phyloP scores from a whole-genome alignment of 1,284 basidiomycete species.

The Trichosporon sp. region DNA sequence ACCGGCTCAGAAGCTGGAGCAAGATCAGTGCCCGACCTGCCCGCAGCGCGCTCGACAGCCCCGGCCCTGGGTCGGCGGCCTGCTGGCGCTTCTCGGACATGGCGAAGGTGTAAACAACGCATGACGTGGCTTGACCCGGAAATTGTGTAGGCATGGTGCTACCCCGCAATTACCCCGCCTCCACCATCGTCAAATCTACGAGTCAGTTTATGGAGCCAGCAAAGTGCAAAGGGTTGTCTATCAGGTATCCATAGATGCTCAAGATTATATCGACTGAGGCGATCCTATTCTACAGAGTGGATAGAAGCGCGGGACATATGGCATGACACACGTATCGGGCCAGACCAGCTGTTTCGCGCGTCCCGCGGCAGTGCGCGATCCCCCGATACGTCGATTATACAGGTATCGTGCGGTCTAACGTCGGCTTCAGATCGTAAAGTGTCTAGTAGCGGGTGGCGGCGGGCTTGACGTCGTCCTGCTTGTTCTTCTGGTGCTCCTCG shows the following conservation, averaged over 20 bases:
- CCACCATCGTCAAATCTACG: neutral
- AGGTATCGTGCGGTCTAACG: neutral
- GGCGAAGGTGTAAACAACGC: neutral
- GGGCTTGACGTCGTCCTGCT: constrained; percentile 42
- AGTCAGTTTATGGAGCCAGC: too few species aligned
- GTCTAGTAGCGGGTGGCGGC: neutral
- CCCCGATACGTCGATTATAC: neutral
- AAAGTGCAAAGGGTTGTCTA: too few species aligned
- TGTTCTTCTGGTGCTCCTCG: constrained; percentile 57
- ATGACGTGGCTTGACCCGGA: neutral
- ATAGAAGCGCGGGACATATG: too few species aligned
- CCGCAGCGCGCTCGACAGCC: neutral
- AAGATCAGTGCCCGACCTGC: constrained; percentile 68
- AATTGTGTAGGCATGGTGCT: neutral
- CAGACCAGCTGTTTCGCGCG: neutral
- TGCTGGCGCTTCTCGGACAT: neutral
- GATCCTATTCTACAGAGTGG: too few species aligned
- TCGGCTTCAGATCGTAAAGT: neutral
- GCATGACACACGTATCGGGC: too few species aligned
- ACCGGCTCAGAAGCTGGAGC: constrained; percentile 75
- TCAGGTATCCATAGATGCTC: too few species aligned
- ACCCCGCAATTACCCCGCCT: neutral
- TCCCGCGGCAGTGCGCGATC: too few species aligned
- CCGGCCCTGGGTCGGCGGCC: neutral
- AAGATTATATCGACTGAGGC: too few species aligned